Conservation (phyloP, 257 asterid species). For the Phtheirospermum japonicum region DNA sequence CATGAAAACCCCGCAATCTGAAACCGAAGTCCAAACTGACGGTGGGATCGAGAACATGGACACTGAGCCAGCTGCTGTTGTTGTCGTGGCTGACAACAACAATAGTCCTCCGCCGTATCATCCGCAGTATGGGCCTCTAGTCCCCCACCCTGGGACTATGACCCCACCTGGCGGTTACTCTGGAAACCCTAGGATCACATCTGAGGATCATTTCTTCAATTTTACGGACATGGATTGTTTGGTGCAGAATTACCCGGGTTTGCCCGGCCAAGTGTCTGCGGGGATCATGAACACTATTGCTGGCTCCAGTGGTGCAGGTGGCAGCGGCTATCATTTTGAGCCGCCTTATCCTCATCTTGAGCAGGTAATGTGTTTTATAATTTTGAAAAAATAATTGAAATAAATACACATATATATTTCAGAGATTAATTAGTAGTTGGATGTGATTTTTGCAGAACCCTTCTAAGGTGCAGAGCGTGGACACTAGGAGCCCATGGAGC, state of each 20-base stretch:
- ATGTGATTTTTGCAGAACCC: constrained; percentile 27
- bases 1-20: background rate
- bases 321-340: background rate
- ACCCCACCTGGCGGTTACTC: background rate
- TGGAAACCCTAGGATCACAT: background rate
- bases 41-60: too few species aligned
- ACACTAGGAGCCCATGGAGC: constrained; percentile 21
- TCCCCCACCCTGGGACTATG: background rate
- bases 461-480: constrained; percentile 11
- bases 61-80: background rate
- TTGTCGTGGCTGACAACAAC: background rate
- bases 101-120: background rate
- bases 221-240: background rate
- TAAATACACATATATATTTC: background rate
- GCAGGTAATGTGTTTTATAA: too few species aligned
- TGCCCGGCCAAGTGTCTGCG: background rate
- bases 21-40: background rate
- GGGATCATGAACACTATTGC: background rate
- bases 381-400: too few species aligned
- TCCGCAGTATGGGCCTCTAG: background rate
- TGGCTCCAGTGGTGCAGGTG: background rate
- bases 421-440: background rate
- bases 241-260: background rate
- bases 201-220: background rate
- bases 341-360: background rate